phyloP scores from a whole-genome alignment of 441 rosid genomes.

The Eutrema salsugineum region DNA sequence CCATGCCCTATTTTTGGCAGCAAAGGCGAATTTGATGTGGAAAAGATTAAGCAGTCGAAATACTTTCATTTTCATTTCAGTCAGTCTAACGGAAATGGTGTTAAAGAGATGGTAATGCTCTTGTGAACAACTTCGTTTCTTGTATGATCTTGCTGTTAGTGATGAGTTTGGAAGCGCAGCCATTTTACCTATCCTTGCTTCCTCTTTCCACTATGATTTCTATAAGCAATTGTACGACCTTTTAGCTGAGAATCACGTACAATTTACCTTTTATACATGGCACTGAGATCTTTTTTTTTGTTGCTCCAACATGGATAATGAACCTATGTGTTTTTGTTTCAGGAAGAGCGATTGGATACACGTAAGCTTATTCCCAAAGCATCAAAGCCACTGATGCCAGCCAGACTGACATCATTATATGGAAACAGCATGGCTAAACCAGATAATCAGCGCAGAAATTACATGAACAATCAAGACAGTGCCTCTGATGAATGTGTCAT shows the following conservation, averaged over 20 bases:
- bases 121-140: constrained; percentile 1
- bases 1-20: constrained; percentile 51
- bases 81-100: constrained; percentile 41
- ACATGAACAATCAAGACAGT: constrained; percentile 38
- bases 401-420: constrained; percentile 67
- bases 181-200: neutral
- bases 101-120: constrained; percentile 44
- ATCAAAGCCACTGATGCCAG: constrained; percentile 50
- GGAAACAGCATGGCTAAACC: constrained; percentile 54
- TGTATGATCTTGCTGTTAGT: neutral
- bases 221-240: neutral
- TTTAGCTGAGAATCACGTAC: neutral
- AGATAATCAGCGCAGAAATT: constrained; percentile 34
- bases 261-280: neutral
- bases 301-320: neutral
- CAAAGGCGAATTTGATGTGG: constrained; percentile 47
- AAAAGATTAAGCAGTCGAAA: constrained; percentile 72
- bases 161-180: constrained; percentile 4
- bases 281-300: neutral
- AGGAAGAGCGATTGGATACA: constrained; percentile 47
- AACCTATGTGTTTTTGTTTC: constrained; percentile 27
- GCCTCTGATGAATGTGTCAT: constrained; percentile 50
- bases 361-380: constrained; percentile 40
- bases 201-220: neutral
- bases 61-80: constrained; percentile 47